Conservation (phyloP, 225 moss, liverwort and hornwort species). For the Physcomitrellopsis africana region DNA sequence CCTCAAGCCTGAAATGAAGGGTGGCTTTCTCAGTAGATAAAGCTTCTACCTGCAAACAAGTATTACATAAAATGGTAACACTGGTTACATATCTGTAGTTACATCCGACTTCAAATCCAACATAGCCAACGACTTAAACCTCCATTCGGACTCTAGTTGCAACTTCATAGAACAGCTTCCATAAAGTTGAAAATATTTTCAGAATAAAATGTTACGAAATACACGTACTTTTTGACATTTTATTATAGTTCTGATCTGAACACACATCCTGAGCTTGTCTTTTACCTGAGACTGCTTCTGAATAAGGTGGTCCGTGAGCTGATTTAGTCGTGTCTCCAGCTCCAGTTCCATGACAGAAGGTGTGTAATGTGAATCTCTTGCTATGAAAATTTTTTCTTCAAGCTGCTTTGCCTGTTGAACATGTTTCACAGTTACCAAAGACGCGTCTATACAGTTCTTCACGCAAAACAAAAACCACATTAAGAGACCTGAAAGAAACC, state of each 20-base stretch:
- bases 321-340: constrained; percentile 71
- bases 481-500: not conserved
- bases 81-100: constrained; percentile 15
- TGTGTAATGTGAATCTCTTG: constrained; percentile 69
- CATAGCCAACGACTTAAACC: not conserved
- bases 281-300: constrained; percentile 86
- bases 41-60: constrained; percentile 61
- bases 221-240: not conserved
- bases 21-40: constrained; percentile 88
- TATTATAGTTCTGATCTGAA: not conserved
- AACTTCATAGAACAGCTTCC: not conserved
- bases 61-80: not conserved
- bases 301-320: constrained; percentile 82
- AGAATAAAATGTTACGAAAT: not conserved
- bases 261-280: not conserved
- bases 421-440: not conserved
- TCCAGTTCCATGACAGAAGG: constrained; percentile 77
- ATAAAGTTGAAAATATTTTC: not conserved
- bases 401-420: constrained; percentile 67
- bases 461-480: constrained; percentile 6
- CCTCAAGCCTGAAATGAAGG: constrained; percentile 81
- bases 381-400: constrained; percentile 63
- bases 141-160: not conserved
- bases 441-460: constrained; percentile 7
- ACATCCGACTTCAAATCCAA: not conserved